Conservation (phyloP, 495 filamentous ascomycete genomes). For the Podospora conica region DNA sequence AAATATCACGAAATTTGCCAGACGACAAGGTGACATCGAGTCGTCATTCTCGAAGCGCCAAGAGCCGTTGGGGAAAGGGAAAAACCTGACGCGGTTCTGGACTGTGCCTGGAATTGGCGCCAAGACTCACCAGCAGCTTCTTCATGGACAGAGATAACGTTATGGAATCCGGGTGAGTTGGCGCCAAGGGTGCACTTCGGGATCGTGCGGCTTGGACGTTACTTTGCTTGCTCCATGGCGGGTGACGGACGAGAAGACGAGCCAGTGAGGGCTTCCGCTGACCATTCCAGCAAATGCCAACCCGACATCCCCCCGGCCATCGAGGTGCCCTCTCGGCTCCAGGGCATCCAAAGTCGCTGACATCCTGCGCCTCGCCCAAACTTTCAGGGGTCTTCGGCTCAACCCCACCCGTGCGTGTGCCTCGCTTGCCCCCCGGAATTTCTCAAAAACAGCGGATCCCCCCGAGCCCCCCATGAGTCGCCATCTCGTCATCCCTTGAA, state of each 20-base stretch:
- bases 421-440: neutral
- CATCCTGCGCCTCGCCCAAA: neutral
- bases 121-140: neutral
- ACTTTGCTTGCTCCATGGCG: neutral
- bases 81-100: neutral
- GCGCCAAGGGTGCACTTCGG: neutral
- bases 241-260: neutral
- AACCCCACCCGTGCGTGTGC: neutral
- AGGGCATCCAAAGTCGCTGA: neutral
- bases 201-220: neutral
- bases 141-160: neutral
- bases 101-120: neutral
- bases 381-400: neutral
- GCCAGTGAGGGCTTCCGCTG: neutral
- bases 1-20: no score
- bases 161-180: neutral
- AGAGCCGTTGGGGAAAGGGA: neutral
- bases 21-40: no score
- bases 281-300: neutral
- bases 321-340: no score
- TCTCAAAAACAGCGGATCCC: neutral
- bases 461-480: neutral
- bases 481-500: constrained; percentile 6
- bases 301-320: neutral
- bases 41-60: neutral